A percentile compares a stretch with the other conserved stretches of the same genome.
Evolutionary conservation across 2,329 filamentous ascomycete genomes (phyloP).

Genomic region (Aspergillus unguis): DNA sequence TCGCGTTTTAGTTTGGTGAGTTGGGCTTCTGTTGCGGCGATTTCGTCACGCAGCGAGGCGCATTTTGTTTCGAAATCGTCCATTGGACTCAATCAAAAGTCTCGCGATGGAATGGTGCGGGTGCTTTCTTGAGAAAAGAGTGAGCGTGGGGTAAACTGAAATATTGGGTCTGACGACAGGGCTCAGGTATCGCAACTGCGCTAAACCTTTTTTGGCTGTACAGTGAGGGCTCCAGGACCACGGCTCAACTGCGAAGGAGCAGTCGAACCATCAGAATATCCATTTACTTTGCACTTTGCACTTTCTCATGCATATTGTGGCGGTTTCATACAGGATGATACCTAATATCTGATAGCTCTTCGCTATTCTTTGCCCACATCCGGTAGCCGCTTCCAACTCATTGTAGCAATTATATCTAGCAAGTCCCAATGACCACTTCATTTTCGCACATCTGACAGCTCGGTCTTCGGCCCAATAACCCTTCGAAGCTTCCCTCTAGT

Average conservation of each 20-base stretch:
- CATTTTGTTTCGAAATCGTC: constrained; percentile 25
- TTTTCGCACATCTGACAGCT: constrained; percentile 30
- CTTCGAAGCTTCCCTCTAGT: constrained; percentile 48
- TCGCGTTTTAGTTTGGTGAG: constrained; percentile 35
- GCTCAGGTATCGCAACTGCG: background rate
- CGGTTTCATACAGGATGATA: too few species aligned
- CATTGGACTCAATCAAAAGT: constrained; percentile 10
- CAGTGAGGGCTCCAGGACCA: background rate
- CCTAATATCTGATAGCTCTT: too few species aligned
- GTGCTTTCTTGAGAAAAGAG: background rate
- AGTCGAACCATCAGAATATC: too few species aligned
- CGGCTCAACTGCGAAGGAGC: background rate
- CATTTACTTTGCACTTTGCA: too few species aligned
- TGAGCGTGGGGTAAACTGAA: background rate
- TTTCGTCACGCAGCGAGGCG: constrained; percentile 35
- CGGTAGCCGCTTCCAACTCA: too few species aligned
- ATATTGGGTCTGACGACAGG: too few species aligned
- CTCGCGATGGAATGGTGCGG: background rate
- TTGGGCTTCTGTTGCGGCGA: constrained; percentile 36
- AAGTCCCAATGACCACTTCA: background rate
- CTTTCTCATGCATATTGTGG: too few species aligned
- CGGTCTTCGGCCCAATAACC: constrained; percentile 49
- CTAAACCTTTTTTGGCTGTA: constrained; percentile 6
- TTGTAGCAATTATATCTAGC: too few species aligned
- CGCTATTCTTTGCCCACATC: too few species aligned